Conservation (phyloP, 331 rosid genomes). For the Rhamnella rubrinervis region DNA sequence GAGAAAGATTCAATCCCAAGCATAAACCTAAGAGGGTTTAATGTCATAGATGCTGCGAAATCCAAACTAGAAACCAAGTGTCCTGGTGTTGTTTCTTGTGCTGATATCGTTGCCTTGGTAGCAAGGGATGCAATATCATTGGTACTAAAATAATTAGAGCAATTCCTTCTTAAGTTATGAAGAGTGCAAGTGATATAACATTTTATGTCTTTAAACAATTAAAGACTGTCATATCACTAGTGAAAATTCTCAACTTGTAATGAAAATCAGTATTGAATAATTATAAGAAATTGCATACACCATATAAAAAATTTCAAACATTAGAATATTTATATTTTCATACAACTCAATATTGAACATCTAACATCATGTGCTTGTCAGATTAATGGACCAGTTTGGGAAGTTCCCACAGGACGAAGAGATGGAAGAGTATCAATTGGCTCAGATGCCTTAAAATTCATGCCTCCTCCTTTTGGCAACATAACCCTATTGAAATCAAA, state of each 20-base stretch:
- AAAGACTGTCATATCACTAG: no score
- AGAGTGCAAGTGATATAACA: no score
- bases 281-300: no score
- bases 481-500: slow-evolving; percentile 25
- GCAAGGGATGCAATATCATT: slow-evolving; percentile 33
- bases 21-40: slow-evolving; percentile 36
- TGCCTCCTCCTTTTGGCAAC: slow-evolving; percentile 34
- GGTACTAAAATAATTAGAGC: slow-evolving; percentile 11
- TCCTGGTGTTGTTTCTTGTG: slow-evolving; percentile 46
- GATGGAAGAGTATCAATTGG: slow-evolving; percentile 40
- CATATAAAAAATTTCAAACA: no score
- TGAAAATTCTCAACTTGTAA: no score
- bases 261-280: not conserved
- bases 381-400: slow-evolving; percentile 41
- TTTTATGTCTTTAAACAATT: not conserved
- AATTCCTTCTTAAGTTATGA: no score
- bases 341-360: no score
- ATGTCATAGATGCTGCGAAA: slow-evolving; percentile 39
- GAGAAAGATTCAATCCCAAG: slow-evolving; percentile 36
- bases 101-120: slow-evolving; percentile 34
- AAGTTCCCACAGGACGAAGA: slow-evolving; percentile 46
- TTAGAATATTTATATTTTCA: no score
- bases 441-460: slow-evolving; percentile 15
- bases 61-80: slow-evolving; percentile 31
- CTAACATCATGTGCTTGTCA: not conserved